phyloP scores from a whole-genome alignment of 306 rosid species.

The Pueraria montana region DNA sequence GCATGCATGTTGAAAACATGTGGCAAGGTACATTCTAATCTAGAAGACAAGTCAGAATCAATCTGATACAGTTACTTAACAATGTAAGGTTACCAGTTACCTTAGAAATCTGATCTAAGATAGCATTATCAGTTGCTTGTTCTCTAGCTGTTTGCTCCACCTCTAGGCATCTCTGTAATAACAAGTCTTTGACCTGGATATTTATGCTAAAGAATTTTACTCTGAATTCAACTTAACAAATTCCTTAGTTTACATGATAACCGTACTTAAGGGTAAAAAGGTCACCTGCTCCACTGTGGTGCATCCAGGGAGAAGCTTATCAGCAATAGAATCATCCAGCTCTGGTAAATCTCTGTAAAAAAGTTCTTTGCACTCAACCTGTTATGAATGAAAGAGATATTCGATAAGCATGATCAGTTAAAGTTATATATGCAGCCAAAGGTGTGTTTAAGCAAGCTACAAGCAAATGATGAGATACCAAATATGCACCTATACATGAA shows the following conservation, averaged over 20 bases:
- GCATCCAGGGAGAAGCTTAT: conserved; percentile 85
- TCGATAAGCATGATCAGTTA: not conserved
- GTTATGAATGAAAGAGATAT: conserved; percentile 42
- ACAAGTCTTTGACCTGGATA: conserved; percentile 77
- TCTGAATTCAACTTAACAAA: conserved; percentile 36
- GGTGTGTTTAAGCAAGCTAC: not conserved
- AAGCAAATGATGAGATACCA: conserved; percentile 21
- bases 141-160: conserved; percentile 91
- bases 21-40: not conserved
- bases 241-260: conserved; percentile 21
- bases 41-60: conserved; percentile 32
- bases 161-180: conserved; percentile 78
- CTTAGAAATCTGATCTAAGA: conserved; percentile 84
- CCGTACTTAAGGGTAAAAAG: not conserved
- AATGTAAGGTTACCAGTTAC: conserved; percentile 52
- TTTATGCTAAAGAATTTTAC: conserved; percentile 42
- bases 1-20: conserved; percentile 21
- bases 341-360: conserved; percentile 92
- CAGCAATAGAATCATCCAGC: conserved; percentile 87
- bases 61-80: conserved; percentile 30
- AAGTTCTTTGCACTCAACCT: conserved; percentile 97
- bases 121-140: conserved; percentile 93
- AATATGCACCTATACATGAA: conserved; percentile 17
- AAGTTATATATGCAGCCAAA: not conserved
- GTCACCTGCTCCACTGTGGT: conserved; percentile 82